Percentiles rank a stretch among this genome's conserved stretches.
phyloP scores from a whole-genome alignment of 768 basidiomycete species.

The Suillus decipiens region DNA sequence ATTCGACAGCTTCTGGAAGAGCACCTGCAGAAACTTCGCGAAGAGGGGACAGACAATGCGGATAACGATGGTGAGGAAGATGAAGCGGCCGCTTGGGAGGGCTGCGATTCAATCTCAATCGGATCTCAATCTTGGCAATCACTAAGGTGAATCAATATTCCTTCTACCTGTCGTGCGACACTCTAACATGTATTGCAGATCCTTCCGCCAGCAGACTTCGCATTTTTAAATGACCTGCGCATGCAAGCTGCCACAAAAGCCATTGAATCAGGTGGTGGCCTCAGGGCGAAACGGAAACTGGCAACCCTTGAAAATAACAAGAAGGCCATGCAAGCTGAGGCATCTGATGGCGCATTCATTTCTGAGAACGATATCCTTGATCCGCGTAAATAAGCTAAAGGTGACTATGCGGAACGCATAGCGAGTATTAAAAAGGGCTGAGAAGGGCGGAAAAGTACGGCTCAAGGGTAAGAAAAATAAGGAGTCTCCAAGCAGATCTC shows the following conservation, averaged over 20 bases:
- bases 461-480: constrained; percentile 94
- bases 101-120: constrained; percentile 51
- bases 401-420: constrained; percentile 91
- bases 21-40: constrained; percentile 73
- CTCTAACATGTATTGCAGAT: constrained; percentile 54
- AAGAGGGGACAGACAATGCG: constrained; percentile 57
- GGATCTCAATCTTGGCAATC: constrained; percentile 70
- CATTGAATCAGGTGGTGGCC: constrained; percentile 68
- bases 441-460: constrained; percentile 93
- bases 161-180: not conserved
- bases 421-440: constrained; percentile 90
- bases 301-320: constrained; percentile 74
- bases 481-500: constrained; percentile 77
- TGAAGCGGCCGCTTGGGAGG: constrained; percentile 74
- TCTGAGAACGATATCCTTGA: constrained; percentile 93
- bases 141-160: constrained; percentile 60
- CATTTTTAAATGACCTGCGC: constrained; percentile 84
- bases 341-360: constrained; percentile 57
- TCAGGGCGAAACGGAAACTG: constrained; percentile 87
- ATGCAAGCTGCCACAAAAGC: constrained; percentile 74
- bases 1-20: constrained; percentile 76
- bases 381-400: constrained; percentile 89
- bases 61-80: constrained; percentile 59
- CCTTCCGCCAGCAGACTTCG: constrained; percentile 96
- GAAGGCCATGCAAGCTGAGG: constrained; percentile 49